phyloP scores from a whole-genome alignment of 176 grass and related monocot species.

The Dactylis glomerata region DNA sequence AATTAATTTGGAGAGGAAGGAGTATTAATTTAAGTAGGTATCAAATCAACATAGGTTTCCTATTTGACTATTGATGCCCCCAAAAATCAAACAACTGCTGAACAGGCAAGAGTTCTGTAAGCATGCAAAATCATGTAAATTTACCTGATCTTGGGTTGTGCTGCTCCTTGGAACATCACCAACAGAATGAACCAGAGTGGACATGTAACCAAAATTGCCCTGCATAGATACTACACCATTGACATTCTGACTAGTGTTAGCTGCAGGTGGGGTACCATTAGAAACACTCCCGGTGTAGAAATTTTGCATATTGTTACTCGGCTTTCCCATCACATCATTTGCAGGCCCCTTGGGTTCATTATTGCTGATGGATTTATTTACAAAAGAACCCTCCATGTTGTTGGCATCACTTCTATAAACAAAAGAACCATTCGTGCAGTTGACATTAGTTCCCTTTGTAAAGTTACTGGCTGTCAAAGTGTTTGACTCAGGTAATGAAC shows the following conservation, averaged over 20 bases:
- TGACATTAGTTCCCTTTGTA: slow-evolving; percentile 33
- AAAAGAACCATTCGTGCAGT: slow-evolving; percentile 32
- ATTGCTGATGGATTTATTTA: slow-evolving; percentile 34
- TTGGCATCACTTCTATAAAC: slow-evolving; percentile 42
- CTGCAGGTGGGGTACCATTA: slow-evolving; percentile 23
- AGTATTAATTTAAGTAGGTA: slow-evolving; percentile 13
- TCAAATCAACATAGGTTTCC: neutral
- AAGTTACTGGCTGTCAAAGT: slow-evolving; percentile 22
- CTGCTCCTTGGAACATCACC: slow-evolving; percentile 46
- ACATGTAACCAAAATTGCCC: slow-evolving; percentile 39
- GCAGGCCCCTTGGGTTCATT: slow-evolving; percentile 33
- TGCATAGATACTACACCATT: slow-evolving; percentile 41
- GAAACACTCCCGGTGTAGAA: slow-evolving; percentile 31
- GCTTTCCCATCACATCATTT: slow-evolving; percentile 50
- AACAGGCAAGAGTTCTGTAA: slow-evolving; percentile 1
- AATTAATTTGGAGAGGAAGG: no score
- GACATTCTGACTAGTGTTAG: slow-evolving; percentile 37
- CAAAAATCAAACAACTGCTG: slow-evolving; percentile 7
- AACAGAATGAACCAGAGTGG: slow-evolving; percentile 54
- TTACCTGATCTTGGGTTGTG: slow-evolving; percentile 85
- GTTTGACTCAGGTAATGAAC: slow-evolving; percentile 32
- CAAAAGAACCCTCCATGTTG: slow-evolving; percentile 32
- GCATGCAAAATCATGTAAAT: neutral
- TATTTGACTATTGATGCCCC: neutral
- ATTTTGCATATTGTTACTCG: slow-evolving; percentile 42